phyloP scores from a whole-genome alignment of 2,329 filamentous ascomycete species.

The Lachnellula occidentalis region DNA sequence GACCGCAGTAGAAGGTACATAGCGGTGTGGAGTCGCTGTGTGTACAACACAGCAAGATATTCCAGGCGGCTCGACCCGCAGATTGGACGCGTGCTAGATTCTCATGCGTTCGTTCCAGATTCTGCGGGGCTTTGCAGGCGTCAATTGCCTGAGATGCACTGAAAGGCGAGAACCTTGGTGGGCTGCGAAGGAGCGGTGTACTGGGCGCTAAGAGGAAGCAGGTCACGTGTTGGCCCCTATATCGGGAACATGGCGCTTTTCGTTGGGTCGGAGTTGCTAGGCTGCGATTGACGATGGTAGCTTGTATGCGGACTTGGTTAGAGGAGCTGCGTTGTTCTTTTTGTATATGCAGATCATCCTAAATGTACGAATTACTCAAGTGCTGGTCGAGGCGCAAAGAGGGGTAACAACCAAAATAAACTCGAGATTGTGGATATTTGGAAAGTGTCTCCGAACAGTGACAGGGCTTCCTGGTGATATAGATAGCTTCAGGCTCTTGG shows the following conservation, averaged over 20 bases:
- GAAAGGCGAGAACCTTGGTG: background rate
- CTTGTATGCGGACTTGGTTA: background rate
- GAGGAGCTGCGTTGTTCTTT: background rate
- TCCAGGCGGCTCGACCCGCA: constrained; percentile 25
- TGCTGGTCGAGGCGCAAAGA: background rate
- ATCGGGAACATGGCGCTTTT: background rate
- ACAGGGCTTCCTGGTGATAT: background rate
- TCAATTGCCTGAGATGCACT: constrained; percentile 7
- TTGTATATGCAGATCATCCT: background rate
- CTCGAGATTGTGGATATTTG: background rate
- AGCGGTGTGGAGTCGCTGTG: constrained; percentile 21
- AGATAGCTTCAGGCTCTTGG: background rate
- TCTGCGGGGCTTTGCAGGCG: constrained; percentile 6
- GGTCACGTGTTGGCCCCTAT: constrained; percentile 5
- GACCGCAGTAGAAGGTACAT: constrained; percentile 3
- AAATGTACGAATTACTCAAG: background rate
- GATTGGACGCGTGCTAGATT: constrained; percentile 19
- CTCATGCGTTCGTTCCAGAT: constrained; percentile 16
- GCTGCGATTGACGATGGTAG: background rate
- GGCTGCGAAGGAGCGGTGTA: constrained; percentile 19
- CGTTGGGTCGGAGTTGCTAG: background rate
- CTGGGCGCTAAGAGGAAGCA: background rate
- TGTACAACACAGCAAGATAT: constrained; percentile 20
- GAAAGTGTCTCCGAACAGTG: background rate
- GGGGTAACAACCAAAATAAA: background rate